Percentiles rank a stretch among this genome's conserved stretches.
Conservation (phyloP, 345 rosid species). For the Rubroshorea leprosula region DNA sequence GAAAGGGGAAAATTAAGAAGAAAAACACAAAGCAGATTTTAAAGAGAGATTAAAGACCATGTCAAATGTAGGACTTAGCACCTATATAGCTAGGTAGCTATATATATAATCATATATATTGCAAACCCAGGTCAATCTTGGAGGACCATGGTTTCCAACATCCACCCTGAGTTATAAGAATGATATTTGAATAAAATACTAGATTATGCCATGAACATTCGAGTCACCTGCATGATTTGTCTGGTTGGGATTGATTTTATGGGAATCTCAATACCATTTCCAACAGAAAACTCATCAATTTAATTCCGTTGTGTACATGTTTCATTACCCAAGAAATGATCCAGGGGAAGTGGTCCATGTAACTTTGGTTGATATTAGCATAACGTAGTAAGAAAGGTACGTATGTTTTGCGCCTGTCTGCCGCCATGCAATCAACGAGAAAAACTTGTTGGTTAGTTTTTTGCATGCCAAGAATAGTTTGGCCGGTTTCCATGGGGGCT, state of each 20-base stretch:
- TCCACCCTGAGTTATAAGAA: too few relatives aligned
- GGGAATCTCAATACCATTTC: constrained; percentile 29
- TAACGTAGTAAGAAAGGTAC: constrained; percentile 46
- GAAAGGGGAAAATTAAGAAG: too few relatives aligned
- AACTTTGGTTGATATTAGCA: background rate
- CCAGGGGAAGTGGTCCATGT: constrained; percentile 20
- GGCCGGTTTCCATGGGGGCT: background rate
- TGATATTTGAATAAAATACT: constrained; percentile 11
- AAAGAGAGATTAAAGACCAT: too few relatives aligned
- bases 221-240: constrained; percentile 48
- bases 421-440: constrained; percentile 45
- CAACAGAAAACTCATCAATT: background rate
- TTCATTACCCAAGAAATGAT: constrained; percentile 17
- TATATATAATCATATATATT: too few relatives aligned
- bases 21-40: too few relatives aligned
- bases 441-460: constrained; percentile 11
- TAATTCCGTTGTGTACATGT: background rate
- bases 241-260: constrained; percentile 9
- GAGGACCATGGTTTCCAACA: too few relatives aligned
- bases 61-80: too few relatives aligned
- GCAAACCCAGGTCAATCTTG: too few relatives aligned
- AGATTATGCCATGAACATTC: constrained; percentile 34
- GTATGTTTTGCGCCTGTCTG: constrained; percentile 70
- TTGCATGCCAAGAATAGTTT: background rate
- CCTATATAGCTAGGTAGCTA: too few relatives aligned